A percentile compares a stretch with the other conserved stretches of the same genome.
These are phyloP conservation scores for Suillus americanus DNA, from an alignment of 768 basidiomycete species.

Conservation along the genomic window DNA sequence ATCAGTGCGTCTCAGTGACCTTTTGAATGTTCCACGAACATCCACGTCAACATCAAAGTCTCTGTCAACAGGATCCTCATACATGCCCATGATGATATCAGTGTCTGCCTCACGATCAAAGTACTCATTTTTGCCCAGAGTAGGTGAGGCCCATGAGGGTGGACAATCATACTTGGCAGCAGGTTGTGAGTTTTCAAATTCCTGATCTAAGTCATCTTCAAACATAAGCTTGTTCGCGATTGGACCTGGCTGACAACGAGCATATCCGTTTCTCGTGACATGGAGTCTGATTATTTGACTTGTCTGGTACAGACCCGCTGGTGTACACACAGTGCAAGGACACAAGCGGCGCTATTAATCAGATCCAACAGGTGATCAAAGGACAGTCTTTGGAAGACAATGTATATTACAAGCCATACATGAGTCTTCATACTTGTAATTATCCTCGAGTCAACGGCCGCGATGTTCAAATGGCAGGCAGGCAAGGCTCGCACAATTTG, in stretches of 20 bases:
- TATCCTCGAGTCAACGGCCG: not conserved
- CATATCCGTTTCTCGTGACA: not conserved
- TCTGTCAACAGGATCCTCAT: not conserved
- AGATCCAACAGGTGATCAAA: not conserved
- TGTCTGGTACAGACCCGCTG: not conserved
- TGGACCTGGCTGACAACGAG: not conserved
- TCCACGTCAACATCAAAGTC: not conserved
- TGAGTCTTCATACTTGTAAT: not conserved
- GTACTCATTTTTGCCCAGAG: not conserved
- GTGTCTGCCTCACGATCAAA: not conserved
- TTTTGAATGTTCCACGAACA: not conserved
- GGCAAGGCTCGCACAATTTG: not conserved
- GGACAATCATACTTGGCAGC: not conserved
- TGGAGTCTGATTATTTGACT: not conserved
- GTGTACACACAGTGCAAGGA: slow-evolving; percentile 1
- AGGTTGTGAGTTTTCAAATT: not conserved
- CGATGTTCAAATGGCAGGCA: not conserved
- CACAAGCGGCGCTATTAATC: not conserved
- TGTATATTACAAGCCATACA: not conserved
- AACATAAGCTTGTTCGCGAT: not conserved
- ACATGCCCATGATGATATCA: not conserved
- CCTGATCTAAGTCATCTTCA: not conserved
- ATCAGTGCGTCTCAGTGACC: no score
- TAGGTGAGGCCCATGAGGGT: not conserved
- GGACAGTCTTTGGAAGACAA: not conserved